A percentile compares a stretch with the other conserved stretches of the same genome.
phyloP scores from a whole-genome alignment of 352 stramenopile genomes.

The Phytophthora idaei region DNA sequence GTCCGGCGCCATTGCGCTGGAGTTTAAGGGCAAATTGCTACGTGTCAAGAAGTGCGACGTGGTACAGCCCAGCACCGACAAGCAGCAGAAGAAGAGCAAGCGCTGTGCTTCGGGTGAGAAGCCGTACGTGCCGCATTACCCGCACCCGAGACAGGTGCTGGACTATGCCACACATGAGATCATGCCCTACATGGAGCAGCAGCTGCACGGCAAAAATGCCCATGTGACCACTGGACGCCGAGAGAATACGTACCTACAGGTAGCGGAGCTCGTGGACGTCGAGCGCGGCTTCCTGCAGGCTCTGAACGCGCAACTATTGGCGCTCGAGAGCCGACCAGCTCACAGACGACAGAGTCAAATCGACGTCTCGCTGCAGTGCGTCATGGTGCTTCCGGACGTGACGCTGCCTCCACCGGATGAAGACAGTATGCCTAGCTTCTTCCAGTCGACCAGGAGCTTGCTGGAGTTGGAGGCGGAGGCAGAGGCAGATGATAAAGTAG shows the following conservation, averaged over 20 bases:
- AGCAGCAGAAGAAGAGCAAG: constrained; percentile 43
- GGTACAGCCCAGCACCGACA: background rate
- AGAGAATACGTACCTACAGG: constrained; percentile 61
- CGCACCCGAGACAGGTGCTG: constrained; percentile 66
- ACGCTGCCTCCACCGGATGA: constrained; percentile 66
- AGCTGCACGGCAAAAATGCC: constrained; percentile 25
- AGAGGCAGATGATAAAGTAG: constrained; percentile 31
- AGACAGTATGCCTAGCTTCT: constrained; percentile 47
- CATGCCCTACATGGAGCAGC: constrained; percentile 66
- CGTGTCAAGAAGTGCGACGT: constrained; percentile 88
- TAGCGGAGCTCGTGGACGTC: constrained; percentile 75
- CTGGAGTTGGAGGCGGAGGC: constrained; percentile 28
- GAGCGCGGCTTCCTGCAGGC: constrained; percentile 57
- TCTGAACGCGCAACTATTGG: constrained; percentile 71
- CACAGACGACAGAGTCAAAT: constrained; percentile 78
- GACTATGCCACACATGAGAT: constrained; percentile 80
- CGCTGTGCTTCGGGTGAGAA: constrained; percentile 25
- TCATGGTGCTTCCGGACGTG: constrained; percentile 85
- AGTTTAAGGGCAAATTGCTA: constrained; percentile 79
- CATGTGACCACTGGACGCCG: background rate
- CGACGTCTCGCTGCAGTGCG: constrained; percentile 69
- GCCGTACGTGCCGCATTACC: constrained; percentile 66
- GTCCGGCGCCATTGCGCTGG: constrained; percentile 21
- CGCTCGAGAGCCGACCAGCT: constrained; percentile 55
- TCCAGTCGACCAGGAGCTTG: constrained; percentile 43